Evolutionary conservation across 164 flowering plant species (phyloP).

Genomic region (Umbilicus rupestris): DNA sequence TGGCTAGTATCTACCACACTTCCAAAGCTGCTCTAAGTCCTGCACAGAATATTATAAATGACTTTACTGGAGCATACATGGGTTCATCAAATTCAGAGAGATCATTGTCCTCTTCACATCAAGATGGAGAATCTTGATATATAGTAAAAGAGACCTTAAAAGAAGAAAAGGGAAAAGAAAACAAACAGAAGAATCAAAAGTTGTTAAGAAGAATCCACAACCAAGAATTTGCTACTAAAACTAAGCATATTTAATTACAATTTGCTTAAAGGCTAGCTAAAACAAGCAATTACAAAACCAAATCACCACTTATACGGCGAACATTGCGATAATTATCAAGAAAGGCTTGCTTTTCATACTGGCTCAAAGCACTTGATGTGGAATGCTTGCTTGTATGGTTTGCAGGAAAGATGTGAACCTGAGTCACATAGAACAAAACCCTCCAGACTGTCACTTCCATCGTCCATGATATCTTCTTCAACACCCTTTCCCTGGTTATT

Average conservation of each 20-base stretch:
- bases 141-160: no score
- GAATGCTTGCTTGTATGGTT: constrained; percentile 96
- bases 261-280: no score
- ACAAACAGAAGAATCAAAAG: no score
- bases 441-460: constrained; percentile 99
- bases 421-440: constrained; percentile 94
- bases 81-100: constrained; percentile 99
- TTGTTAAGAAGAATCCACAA: no score
- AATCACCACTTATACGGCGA: constrained; percentile 70
- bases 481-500: constrained; percentile 73
- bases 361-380: constrained; percentile 91
- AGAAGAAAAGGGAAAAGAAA: no score
- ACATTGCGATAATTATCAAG: constrained; percentile 98
- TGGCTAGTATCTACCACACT: neutral
- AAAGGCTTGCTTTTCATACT: constrained; percentile 97
- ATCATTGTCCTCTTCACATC: constrained; percentile 69
- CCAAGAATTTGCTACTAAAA: neutral
- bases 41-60: neutral
- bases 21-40: constrained; percentile 2
- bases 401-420: constrained; percentile 97
- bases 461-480: constrained; percentile 98
- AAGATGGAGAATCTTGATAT: no score
- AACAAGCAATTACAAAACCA: neutral
- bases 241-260: neutral
- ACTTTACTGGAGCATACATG: constrained; percentile 3